phyloP scores from a whole-genome alignment of 352 stramenopile species.

The Globisporangium parvum region DNA sequence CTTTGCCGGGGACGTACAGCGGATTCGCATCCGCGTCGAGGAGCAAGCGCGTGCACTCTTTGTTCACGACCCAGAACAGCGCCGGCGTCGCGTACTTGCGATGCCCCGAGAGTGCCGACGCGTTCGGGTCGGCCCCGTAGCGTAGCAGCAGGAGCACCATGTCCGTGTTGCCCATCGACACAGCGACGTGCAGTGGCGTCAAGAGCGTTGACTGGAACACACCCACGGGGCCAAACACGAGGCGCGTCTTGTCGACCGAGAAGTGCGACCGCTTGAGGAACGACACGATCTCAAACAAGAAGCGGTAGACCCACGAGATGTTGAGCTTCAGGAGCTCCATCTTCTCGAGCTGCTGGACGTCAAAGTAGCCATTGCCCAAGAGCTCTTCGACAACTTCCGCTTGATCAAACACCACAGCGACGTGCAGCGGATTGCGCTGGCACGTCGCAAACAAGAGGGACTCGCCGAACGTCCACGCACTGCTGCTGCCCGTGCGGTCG shows the following conservation, averaged over 20 bases:
- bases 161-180: slow-evolving; percentile 61
- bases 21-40: slow-evolving; percentile 69
- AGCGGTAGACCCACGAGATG: slow-evolving; percentile 59
- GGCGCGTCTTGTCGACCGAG: slow-evolving; percentile 21
- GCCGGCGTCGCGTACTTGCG: slow-evolving; percentile 53
- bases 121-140: slow-evolving; percentile 57
- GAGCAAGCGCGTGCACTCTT: slow-evolving; percentile 58
- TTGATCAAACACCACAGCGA: slow-evolving; percentile 68
- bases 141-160: slow-evolving; percentile 61
- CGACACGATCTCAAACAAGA: slow-evolving; percentile 55
- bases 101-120: slow-evolving; percentile 37
- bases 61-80: slow-evolving; percentile 66
- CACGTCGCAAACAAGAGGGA: slow-evolving; percentile 31
- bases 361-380: slow-evolving; percentile 49
- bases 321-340: slow-evolving; percentile 66
- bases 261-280: slow-evolving; percentile 47
- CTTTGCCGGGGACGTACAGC: slow-evolving; percentile 45
- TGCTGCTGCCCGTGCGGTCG: slow-evolving; percentile 6
- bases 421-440: slow-evolving; percentile 70
- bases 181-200: slow-evolving; percentile 64
- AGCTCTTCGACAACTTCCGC: slow-evolving; percentile 57
- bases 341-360: slow-evolving; percentile 68
- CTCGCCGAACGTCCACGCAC: background rate
- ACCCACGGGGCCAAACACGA: slow-evolving; percentile 57
- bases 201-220: slow-evolving; percentile 58